Conservation (phyloP, 2,329 filamentous ascomycete species). For the Paracorniculantispora psalliotae region DNA sequence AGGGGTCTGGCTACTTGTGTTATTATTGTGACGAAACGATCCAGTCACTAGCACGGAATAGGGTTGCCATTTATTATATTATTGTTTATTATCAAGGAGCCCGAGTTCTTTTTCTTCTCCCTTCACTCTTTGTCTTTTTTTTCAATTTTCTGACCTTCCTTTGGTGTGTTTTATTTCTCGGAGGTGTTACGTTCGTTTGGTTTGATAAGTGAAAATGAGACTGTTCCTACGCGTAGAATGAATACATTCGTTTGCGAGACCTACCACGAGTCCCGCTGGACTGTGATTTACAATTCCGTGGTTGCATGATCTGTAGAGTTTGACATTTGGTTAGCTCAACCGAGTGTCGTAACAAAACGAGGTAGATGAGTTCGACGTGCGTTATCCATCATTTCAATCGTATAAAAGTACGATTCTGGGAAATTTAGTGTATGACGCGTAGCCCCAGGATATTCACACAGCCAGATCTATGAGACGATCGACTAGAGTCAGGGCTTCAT, state of each 20-base stretch:
- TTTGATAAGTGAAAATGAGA: background rate
- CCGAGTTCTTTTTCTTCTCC: background rate
- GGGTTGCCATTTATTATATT: slow-evolving; percentile 10
- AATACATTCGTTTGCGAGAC: background rate
- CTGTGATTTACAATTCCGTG: background rate
- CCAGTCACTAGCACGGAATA: slow-evolving; percentile 1
- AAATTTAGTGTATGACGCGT: no score
- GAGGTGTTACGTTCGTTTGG: slow-evolving; percentile 1
- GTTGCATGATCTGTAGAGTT: background rate
- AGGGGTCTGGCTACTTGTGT: slow-evolving; percentile 5
- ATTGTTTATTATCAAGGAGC: slow-evolving; percentile 7
- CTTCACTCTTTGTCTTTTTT: background rate
- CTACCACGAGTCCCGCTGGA: background rate
- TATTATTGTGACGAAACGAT: slow-evolving; percentile 12
- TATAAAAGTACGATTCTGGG: no score
- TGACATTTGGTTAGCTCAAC: no score
- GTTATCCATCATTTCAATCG: no score
- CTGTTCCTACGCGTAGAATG: background rate
- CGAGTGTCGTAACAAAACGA: no score
- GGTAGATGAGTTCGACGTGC: no score
- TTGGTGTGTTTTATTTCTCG: background rate
- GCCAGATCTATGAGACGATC: no score
- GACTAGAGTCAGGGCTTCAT: no score
- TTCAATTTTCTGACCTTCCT: background rate
- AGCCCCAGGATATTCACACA: no score